Evolutionary conservation across 1,139 yeast species (phyloP).

Genomic region (Yamadazyma trypodendri): DNA sequence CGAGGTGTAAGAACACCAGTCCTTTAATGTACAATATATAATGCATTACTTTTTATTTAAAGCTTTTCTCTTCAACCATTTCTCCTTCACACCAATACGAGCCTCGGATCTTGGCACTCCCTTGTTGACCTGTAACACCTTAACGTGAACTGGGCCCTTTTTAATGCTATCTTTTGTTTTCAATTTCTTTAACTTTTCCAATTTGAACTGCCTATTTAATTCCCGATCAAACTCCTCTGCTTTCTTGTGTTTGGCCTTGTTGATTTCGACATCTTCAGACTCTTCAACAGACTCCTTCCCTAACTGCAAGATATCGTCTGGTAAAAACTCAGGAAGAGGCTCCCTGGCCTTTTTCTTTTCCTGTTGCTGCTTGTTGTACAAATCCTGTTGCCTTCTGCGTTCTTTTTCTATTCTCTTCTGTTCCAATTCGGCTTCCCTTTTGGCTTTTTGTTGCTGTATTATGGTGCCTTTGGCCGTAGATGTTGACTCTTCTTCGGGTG

Average conservation of each 20-base stretch:
- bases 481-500: constrained; percentile 48
- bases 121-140: constrained; percentile 30
- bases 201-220: constrained; percentile 29
- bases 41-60: constrained; percentile 24
- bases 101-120: constrained; percentile 49
- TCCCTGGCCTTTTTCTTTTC: constrained; percentile 27
- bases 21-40: too few relatives aligned
- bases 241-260: constrained; percentile 33
- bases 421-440: constrained; percentile 32
- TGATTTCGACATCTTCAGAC: constrained; percentile 12
- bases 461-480: constrained; percentile 28
- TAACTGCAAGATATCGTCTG: constrained; percentile 44
- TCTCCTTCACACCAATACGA: constrained; percentile 43
- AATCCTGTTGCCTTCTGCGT: constrained; percentile 50
- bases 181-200: constrained; percentile 42
- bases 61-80: constrained; percentile 62
- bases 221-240: constrained; percentile 34
- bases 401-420: constrained; percentile 40
- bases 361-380: constrained; percentile 49
- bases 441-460: constrained; percentile 31
- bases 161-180: constrained; percentile 38
- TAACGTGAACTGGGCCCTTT: constrained; percentile 59
- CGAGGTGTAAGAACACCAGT: too few relatives aligned
- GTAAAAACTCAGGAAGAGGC: constrained; percentile 50
- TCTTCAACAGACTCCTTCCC: constrained; percentile 19